Evolutionary conservation across 2,329 filamentous ascomycete genomes (phyloP), one percentile per base, ranked within the genome.

Genomic region (Triangularia verruculosa): DNA sequence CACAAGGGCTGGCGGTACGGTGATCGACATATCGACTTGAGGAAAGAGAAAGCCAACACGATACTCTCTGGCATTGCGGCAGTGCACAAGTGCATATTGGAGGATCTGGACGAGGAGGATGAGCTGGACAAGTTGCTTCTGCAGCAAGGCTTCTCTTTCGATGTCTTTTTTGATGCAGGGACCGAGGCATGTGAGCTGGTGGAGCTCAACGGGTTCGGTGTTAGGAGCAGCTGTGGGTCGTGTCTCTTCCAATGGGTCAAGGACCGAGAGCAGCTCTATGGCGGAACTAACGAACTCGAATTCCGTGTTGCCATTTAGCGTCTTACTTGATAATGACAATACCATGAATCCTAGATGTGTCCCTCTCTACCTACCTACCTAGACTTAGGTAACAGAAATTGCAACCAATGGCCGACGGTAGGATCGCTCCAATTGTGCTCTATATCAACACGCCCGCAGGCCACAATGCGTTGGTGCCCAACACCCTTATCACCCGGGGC

Each of bases 231-330:
- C 3, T 81, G 78, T 70, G 78, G 80, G 7, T 77, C 76, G 25
- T 81, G 78, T 66, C 68, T 82, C 25, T 83, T 80, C 64, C 75
- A 82, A 13, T 82, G 79, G 79, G 67, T 78, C 0, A 71, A 67
- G 8, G 77, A 82, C 68, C 70, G 70, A 3, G 68, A 70, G 4
- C 57, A 74, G 5, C 63, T 81, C 43, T 79, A 80, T 65, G 75
- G 77, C 2, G 39, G 4, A 43, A 60, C 73, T 27, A 59, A 68
- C 8, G 65, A 69, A 4, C 66, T 72, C n/a, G 73, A 75, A 64
- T 76, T 78, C 4, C 13, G 51, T 8, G 51, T 53, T 7, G 51
- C 51, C 15, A 53, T 53, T 11, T 43, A 15, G 8, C 20, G n/a
- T 20, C 15, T 4, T 39, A 4, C 3, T 20, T 43, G 39, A 43